Evolutionary conservation across 441 rosid species (phyloP).

Genomic region (Corymbia calophylla): DNA sequence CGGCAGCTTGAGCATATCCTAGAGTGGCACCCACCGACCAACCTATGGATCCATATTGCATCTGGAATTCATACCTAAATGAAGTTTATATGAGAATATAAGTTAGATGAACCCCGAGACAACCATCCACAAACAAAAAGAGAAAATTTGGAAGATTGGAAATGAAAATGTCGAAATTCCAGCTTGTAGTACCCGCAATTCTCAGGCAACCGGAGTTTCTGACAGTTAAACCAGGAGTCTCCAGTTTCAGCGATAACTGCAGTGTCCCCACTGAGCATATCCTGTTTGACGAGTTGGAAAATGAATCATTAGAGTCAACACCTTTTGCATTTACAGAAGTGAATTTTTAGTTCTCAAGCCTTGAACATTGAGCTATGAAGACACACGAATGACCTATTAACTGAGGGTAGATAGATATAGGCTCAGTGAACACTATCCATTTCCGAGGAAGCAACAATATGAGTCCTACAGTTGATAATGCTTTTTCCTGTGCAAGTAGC

Average conservation of each 20-base stretch:
- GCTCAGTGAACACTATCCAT: background rate
- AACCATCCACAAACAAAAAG: background rate
- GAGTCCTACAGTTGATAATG: background rate
- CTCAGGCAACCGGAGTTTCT: constrained; percentile 11
- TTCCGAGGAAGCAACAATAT: background rate
- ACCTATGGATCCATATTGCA: constrained; percentile 15
- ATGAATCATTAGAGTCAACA: background rate
- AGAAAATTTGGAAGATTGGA: background rate
- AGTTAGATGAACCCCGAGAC: background rate
- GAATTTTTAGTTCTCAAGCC: background rate
- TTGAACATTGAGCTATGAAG: background rate
- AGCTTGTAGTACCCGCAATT: constrained; percentile 1
- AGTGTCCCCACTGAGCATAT: constrained; percentile 1
- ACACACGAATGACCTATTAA: background rate
- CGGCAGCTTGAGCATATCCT: constrained; percentile 7
- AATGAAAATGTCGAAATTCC: background rate
- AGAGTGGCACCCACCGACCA: constrained; percentile 15
- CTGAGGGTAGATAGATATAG: background rate
- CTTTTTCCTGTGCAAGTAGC: background rate
- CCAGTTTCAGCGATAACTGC: constrained; percentile 13
- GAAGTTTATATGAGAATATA: background rate
- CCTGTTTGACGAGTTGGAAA: background rate
- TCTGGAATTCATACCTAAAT: constrained; percentile 9
- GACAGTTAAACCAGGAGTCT: constrained; percentile 16
- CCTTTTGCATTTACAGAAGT: background rate